Evolutionary conservation across 352 stramenopile genomes (phyloP).

Genomic region (Pythium myriotylum): DNA sequence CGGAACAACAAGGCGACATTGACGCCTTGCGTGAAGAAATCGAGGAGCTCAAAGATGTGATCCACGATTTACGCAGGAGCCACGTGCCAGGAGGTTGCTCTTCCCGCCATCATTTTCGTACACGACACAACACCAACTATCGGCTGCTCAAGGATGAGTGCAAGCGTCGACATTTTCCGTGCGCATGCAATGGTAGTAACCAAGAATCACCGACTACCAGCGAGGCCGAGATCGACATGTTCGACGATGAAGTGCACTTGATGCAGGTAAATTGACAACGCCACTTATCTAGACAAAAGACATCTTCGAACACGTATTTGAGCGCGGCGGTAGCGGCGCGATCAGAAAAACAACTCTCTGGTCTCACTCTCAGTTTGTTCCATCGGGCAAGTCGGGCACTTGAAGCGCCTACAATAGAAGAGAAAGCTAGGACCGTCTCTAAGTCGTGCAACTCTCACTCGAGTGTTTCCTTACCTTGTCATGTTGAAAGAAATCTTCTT

Average conservation of each 20-base stretch:
- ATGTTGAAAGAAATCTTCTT: constrained; percentile 82
- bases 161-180: too few relatives aligned
- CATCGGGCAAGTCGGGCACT: constrained; percentile 86
- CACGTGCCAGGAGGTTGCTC: too few relatives aligned
- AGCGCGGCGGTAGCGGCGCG: not conserved
- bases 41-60: constrained; percentile 1
- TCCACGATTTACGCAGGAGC: constrained; percentile 10
- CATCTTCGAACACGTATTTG: not conserved
- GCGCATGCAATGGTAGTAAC: too few relatives aligned
- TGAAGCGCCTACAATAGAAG: constrained; percentile 62
- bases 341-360: constrained; percentile 73
- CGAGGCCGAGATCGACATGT: constrained; percentile 25
- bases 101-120: too few relatives aligned
- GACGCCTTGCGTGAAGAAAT: constrained; percentile 16
- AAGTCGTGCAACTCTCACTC: not conserved
- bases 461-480: constrained; percentile 45
- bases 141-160: too few relatives aligned
- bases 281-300: not conserved
- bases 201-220: too few relatives aligned
- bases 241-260: constrained; percentile 23
- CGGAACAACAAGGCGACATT: constrained; percentile 27
- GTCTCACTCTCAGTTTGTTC: constrained; percentile 81
- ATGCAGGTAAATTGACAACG: constrained; percentile 17
- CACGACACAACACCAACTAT: too few relatives aligned
- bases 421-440: not conserved